Evolutionary conservation across 768 basidiomycete species (phyloP), one percentile per base, ranked within the genome.

Genomic region (Termitomyces sp.): DNA sequence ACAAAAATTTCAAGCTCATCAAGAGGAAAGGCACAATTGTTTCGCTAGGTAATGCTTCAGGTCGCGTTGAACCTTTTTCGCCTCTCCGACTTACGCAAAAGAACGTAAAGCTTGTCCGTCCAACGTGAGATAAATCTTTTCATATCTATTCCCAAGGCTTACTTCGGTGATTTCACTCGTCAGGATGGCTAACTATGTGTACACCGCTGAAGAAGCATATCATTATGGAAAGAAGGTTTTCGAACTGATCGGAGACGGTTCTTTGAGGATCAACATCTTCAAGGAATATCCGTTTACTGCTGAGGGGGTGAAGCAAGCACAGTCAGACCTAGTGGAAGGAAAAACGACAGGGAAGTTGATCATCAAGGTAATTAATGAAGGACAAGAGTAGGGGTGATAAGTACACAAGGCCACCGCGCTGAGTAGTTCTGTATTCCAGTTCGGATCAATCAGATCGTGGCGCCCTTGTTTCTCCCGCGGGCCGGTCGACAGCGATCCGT

Each of bases 21-120:
- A 83, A 84, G 64, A 80, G 93, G 40, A 97, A 95, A 70, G 95
- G 93, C 2, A 96, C 94, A 0, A 80, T 97, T 38, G 90, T 96
- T 16, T 88, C 86, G 8, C 83, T 94, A 55, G 96, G 97, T 0
- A 98, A 97, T 65, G 93, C 96, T 0, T 95, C 93, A 8, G 95
- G 95, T 2, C 73, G 87, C 7, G 88, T 92, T 3, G 83, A 84
- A 35, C 87, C 91, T 0, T 86, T 97, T 68, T 73, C 86, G 3
- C 82, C 89, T 0, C 74, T 91, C 50, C 88, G 83, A 65, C 83
- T 98, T 10, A 74, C 78, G 0, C 79, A 86, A 60, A 98, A 95
- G 78, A 95, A 96, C 66, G 68, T 95, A 63, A 91, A 87, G 64
- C 74, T 93, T 12, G 63, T 85, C 46, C 84, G 90, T 33, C 91